Evolutionary conservation across 108 stramenopile species (phyloP).

Genomic region (Schizochytrium sp.): DNA sequence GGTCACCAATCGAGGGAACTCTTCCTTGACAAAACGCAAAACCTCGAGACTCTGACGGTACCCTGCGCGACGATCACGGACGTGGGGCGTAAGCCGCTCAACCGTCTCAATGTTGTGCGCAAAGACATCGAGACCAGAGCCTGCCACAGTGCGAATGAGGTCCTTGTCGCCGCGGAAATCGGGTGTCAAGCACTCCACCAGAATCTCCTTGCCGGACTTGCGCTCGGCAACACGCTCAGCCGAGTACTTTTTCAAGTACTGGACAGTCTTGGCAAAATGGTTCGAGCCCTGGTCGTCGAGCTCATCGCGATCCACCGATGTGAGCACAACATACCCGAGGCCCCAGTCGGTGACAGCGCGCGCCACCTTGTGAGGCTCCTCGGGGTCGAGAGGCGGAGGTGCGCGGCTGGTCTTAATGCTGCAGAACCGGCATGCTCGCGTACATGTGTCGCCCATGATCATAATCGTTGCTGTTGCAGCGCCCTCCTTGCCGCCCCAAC

Average conservation of each 20-base stretch:
- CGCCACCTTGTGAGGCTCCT: slow-evolving; percentile 89
- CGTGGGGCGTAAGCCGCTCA: slow-evolving; percentile 72
- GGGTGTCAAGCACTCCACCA: slow-evolving; percentile 92
- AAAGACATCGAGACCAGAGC: slow-evolving; percentile 90
- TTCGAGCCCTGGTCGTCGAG: slow-evolving; percentile 82
- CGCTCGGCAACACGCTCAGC: slow-evolving; percentile 36
- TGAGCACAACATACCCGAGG: slow-evolving; percentile 93
- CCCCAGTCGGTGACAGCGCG: slow-evolving; percentile 88
- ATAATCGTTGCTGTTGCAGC: slow-evolving; percentile 94
- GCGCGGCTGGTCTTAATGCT: slow-evolving; percentile 78
- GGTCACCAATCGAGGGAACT: slow-evolving; percentile 65
- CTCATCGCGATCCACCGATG: slow-evolving; percentile 90
- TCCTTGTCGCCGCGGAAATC: slow-evolving; percentile 79
- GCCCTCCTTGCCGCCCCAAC: slow-evolving; percentile 78
- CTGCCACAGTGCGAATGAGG: slow-evolving; percentile 70
- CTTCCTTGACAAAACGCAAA: slow-evolving; percentile 74
- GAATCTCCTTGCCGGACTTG: slow-evolving; percentile 25
- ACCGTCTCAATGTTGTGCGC: slow-evolving; percentile 99
- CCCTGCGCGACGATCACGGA: slow-evolving; percentile 79
- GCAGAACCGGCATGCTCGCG: slow-evolving; percentile 95
- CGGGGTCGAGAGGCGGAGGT: slow-evolving; percentile 86
- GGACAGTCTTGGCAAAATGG: slow-evolving; percentile 86
- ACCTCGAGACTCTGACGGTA: slow-evolving; percentile 81
- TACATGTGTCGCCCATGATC: slow-evolving; percentile 97
- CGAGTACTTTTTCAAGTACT: slow-evolving; percentile 74